Evolutionary conservation across 2,329 filamentous ascomycete species (phyloP).

Genomic region (Aureobasidium subglaciale): DNA sequence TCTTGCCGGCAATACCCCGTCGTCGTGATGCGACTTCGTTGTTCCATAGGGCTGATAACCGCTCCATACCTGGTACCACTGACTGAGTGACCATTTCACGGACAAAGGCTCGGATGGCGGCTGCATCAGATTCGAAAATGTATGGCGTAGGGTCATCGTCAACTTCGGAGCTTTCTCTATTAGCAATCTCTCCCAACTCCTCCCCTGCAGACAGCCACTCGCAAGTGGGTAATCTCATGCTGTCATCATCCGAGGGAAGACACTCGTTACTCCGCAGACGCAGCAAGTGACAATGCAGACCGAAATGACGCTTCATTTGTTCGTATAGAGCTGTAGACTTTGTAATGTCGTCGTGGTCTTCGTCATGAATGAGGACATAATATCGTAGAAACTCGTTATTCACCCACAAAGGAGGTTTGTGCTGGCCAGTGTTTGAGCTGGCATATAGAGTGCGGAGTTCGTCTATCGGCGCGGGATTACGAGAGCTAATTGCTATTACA

Average conservation of each 20-base stretch:
- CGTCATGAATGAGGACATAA: conserved; percentile 93
- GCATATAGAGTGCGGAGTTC: conserved; percentile 77
- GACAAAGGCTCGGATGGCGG: conserved; percentile 79
- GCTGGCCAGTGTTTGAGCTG: conserved; percentile 71
- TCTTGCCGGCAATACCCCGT: conserved; percentile 82
- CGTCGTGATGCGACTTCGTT: conserved; percentile 90
- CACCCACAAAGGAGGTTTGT: conserved; percentile 73
- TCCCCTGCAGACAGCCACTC: conserved; percentile 88
- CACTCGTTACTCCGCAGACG: conserved; percentile 78
- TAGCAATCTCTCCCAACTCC: conserved; percentile 67
- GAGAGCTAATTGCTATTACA: conserved; percentile 89
- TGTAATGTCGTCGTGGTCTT: conserved; percentile 87
- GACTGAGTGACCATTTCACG: conserved; percentile 94
- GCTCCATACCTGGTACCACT: conserved; percentile 92
- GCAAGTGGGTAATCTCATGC: conserved; percentile 68
- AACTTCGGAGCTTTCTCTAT: conserved; percentile 55
- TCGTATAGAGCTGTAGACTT: conserved; percentile 88
- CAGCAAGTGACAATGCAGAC: conserved; percentile 87
- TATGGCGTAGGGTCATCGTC: conserved; percentile 66
- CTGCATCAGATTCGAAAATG: conserved; percentile 87
- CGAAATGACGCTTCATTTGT: conserved; percentile 98
- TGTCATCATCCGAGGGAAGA: conserved; percentile 85
- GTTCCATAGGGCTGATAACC: conserved; percentile 86
- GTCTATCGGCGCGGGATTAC: conserved; percentile 76
- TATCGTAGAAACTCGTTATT: conserved; percentile 89